Conservation (phyloP, 441 rosid genomes). For the Croton setiger region DNA sequence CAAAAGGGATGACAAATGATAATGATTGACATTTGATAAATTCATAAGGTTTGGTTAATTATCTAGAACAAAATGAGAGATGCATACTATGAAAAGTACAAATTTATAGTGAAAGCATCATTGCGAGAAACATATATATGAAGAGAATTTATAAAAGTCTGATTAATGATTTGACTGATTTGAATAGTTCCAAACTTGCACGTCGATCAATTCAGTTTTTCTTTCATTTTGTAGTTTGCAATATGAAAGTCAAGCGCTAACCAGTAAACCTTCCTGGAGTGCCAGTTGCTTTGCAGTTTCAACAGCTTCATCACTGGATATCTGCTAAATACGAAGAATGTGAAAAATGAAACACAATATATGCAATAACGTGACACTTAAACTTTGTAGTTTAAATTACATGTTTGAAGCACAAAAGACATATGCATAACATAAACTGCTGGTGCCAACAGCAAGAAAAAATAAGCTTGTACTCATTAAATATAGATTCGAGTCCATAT, state of each 20-base stretch:
- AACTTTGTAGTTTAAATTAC: constrained; percentile 6
- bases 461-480: not conserved
- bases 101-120: not conserved
- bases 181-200: not conserved
- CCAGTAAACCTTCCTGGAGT: constrained; percentile 95
- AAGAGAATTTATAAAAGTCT: not conserved
- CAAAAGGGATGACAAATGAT: not conserved
- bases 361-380: not conserved
- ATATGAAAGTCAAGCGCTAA: constrained; percentile 33
- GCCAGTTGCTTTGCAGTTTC: constrained; percentile 95
- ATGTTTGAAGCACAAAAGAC: not conserved
- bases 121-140: not conserved
- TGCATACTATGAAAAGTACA: no score
- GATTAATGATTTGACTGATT: not conserved
- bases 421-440: constrained; percentile 5
- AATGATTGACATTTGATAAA: not conserved
- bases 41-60: no score
- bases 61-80: no score
- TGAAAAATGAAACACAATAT: not conserved
- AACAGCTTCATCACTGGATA: constrained; percentile 92
- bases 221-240: constrained; percentile 16
- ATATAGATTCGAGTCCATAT: constrained; percentile 7
- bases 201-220: constrained; percentile 5
- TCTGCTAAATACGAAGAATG: constrained; percentile 38
- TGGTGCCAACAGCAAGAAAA: not conserved